Evolutionary conservation across 1,139 yeast species (phyloP), one percentile per base, ranked within the genome.

Genomic region (Magnusiomyces suaveolens): DNA sequence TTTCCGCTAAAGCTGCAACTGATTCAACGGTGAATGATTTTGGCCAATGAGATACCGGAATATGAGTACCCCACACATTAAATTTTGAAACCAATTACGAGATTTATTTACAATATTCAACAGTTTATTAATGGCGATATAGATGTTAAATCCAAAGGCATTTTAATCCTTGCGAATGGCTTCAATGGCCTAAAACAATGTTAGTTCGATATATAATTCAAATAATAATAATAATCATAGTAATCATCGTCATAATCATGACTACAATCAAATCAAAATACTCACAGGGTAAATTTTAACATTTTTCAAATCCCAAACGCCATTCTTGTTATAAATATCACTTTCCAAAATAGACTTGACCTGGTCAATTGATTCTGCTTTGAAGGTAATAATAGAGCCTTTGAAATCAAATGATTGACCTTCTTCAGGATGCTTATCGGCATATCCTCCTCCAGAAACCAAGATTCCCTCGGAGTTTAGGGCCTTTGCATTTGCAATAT

Each of bases 291-390:
- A 74, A 52, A 85, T 79, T 60, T 81, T 65, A 25, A 80, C 83
- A 54, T 75, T 77, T 48, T 81, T 80, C 58, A 85, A 65, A 66
- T 87, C 94, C 95, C 95, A 87, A 57, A 87, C 78, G 0, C 89
- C 92, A 33, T 75, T 73, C 60, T 72, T 74, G 60, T 80, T 79
- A 69, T 82, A 87, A 41, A 81, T 68, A 66, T 87, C 95, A 55
- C 72, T 65, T 64, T 82, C 78, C 65, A 87, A 75, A 57, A 84
- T 71, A 46, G 82, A 86, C 52, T 82, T 62, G 20, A 83, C 81
- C 57, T 83, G 85, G 58, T 83, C 83, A 62, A 75, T 80, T 52
- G 80, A 72, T 52, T 80, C 80, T 38, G 90, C 94, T 53, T 74
- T 72, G 52, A 86, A 63, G 57, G 82, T 84, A 65, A 81, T 75